Percentiles rank a stretch among this genome's conserved stretches.
These are phyloP conservation scores for Pseudozyma pruni DNA, from an alignment of 1,284 basidiomycete species.

Conservation along the genomic window DNA sequence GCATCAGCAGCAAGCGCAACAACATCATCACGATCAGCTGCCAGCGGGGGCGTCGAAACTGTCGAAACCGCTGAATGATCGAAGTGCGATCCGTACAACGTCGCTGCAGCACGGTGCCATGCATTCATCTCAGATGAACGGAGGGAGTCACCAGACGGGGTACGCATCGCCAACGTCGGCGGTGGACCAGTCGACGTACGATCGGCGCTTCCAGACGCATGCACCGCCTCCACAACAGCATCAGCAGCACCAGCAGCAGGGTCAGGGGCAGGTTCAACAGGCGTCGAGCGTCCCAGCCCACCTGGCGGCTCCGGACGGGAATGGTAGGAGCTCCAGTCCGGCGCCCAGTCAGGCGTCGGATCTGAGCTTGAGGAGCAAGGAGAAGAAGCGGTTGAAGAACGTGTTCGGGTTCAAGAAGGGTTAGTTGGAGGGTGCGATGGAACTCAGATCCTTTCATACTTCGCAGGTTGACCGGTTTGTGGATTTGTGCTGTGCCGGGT, in stretches of 20 bases:
- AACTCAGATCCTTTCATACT: too few species aligned
- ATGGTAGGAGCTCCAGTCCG: conserved; percentile 20
- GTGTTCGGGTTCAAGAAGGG: conserved; percentile 55
- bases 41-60: conserved; percentile 38
- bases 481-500: too few species aligned
- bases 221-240: conserved; percentile 1
- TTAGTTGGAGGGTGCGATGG: not conserved
- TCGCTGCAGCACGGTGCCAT: conserved; percentile 30
- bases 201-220: conserved; percentile 26
- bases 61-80: conserved; percentile 47
- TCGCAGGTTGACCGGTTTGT: too few species aligned
- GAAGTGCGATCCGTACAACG: conserved; percentile 35
- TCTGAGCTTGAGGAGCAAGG: conserved; percentile 32
- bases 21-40: conserved; percentile 4
- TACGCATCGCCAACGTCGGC: conserved; percentile 6
- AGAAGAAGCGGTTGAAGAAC: conserved; percentile 53
- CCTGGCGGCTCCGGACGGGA: conserved; percentile 1
- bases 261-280: not conserved
- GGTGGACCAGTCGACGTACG: conserved; percentile 23
- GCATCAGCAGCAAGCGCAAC: conserved; percentile 2
- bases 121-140: not conserved
- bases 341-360: conserved; percentile 27
- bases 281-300: conserved; percentile 14
- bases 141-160: conserved; percentile 6
- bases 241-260: conserved; percentile 2